Percentiles rank a stretch among this genome's conserved stretches.
Evolutionary conservation across 2,329 filamentous ascomycete genomes (phyloP).

Genomic region (Beauveria australis): DNA sequence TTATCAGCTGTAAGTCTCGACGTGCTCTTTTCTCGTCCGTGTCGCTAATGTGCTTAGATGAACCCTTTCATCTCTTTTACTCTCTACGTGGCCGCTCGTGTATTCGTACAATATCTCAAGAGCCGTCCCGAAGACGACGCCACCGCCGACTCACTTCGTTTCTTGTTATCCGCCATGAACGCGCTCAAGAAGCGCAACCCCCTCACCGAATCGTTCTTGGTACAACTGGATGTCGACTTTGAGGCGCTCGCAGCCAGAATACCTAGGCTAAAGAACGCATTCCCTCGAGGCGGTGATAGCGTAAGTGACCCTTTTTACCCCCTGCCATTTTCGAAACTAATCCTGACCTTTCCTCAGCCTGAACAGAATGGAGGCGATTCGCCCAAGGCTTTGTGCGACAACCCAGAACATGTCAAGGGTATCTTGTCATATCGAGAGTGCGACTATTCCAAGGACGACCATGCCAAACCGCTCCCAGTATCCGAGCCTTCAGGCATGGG

Average conservation of each 20-base stretch:
- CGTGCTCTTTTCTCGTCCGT: background rate
- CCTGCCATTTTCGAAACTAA: background rate
- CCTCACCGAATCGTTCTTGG: slow-evolving; percentile 86
- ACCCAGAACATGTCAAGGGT: slow-evolving; percentile 29
- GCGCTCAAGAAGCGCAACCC: slow-evolving; percentile 82
- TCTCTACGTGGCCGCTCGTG: slow-evolving; percentile 87
- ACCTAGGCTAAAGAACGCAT: slow-evolving; percentile 46
- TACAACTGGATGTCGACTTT: slow-evolving; percentile 87
- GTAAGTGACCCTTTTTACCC: slow-evolving; percentile 27
- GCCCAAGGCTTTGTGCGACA: slow-evolving; percentile 22
- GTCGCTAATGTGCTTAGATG: slow-evolving; percentile 51
- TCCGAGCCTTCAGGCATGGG: slow-evolving; percentile 8
- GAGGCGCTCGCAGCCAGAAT: slow-evolving; percentile 61
- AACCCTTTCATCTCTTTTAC: slow-evolving; percentile 95
- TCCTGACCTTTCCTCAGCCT: background rate
- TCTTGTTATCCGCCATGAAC: slow-evolving; percentile 84
- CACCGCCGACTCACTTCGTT: slow-evolving; percentile 74
- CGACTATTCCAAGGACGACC: slow-evolving; percentile 35
- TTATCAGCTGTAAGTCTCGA: slow-evolving; percentile 59
- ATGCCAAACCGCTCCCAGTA: slow-evolving; percentile 26
- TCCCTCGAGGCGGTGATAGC: slow-evolving; percentile 43
- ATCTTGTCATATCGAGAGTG: slow-evolving; percentile 37
- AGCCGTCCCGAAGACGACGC: slow-evolving; percentile 78
- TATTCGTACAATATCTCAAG: slow-evolving; percentile 96
- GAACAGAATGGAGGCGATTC: slow-evolving; percentile 13